Conservation (phyloP, 1,284 basidiomycete species). For the Athelia psychrophila region DNA sequence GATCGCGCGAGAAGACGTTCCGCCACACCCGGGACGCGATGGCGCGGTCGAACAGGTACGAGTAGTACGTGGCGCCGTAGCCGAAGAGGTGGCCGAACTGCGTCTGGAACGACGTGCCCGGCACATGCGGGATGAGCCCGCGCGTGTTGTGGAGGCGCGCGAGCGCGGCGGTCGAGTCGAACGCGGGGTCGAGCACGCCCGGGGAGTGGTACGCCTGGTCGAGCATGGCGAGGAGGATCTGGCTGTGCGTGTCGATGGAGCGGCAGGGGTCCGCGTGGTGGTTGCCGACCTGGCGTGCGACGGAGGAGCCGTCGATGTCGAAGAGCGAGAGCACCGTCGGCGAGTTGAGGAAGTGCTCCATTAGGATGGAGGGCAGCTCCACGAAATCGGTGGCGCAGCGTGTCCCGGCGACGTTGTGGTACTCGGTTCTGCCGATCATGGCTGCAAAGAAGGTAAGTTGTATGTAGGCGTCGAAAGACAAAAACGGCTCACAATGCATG, state of each 20-base stretch:
- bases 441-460: constrained; percentile 45
- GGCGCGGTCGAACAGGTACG: constrained; percentile 93
- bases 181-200: constrained; percentile 45
- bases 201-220: constrained; percentile 92
- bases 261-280: constrained; percentile 71
- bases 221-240: constrained; percentile 86
- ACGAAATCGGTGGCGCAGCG: constrained; percentile 99
- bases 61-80: constrained; percentile 97
- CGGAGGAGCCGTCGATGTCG: constrained; percentile 42
- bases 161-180: constrained; percentile 72
- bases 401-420: constrained; percentile 97
- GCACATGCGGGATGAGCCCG: constrained; percentile 79
- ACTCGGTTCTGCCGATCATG: constrained; percentile 97
- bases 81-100: constrained; percentile 96
- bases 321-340: constrained; percentile 83
- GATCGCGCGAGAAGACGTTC: constrained; percentile 67
- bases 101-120: constrained; percentile 88
- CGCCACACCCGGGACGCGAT: constrained; percentile 91
- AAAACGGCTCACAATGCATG: constrained; percentile 83
- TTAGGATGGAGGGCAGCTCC: constrained; percentile 95
- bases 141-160: constrained; percentile 64
- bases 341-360: constrained; percentile 95
- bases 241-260: constrained; percentile 85
- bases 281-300: constrained; percentile 44
- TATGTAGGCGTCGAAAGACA: constrained; percentile 4